Base-by-base conservation (phyloP, 2,329 filamentous ascomycete species). In the Neonectria magnoliae region DNA sequence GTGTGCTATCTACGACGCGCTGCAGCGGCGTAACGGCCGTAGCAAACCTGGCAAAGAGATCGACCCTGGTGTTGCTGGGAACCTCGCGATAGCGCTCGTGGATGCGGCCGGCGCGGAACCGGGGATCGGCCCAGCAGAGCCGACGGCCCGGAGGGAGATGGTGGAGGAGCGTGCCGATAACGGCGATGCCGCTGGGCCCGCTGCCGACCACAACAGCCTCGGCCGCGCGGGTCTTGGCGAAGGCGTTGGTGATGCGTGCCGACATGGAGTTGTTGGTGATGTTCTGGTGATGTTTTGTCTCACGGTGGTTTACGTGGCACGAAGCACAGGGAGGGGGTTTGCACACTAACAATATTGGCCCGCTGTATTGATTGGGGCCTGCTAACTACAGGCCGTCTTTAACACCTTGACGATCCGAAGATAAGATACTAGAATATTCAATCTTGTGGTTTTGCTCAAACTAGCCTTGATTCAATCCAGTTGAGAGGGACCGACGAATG, bases 41-140 rank as follows among this genome's bases (percentile, higher is more conserved):
- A 18, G 86, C 86, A 74, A 85, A 90, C 29, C 85, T 80, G 62
- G 87, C 77, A 73, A 90, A 90, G 22, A 88, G 79, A 48, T 83
- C 82, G 45, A 87, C 87, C 72, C 87, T 90, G 62, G 88, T 90
- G 73, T 90, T 90, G 70, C 78, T 79, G 10, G 88, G 88, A 20
- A 90, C 88, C 72, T 89, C 87, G 52, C 87, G 82, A 72, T 90
- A 90, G 71, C 80, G 81, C 63, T 80, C 79, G 68, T 84, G 79
- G 33, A 88, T 78, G 45, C 85, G 79, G 5, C 86, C 86, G 29
- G 79, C 87, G 25, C 83, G 77, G 70, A 90, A 89, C 2, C 75
- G 72, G 36, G 86, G 81, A 71, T 90, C 88, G 44, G 89, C 79
- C 88, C 88, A 90, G 53, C 88, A 90, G 53, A 90, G 82, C 14